phyloP scores from a whole-genome alignment of 768 basidiomycete genomes.

The Mycena alexandri region DNA sequence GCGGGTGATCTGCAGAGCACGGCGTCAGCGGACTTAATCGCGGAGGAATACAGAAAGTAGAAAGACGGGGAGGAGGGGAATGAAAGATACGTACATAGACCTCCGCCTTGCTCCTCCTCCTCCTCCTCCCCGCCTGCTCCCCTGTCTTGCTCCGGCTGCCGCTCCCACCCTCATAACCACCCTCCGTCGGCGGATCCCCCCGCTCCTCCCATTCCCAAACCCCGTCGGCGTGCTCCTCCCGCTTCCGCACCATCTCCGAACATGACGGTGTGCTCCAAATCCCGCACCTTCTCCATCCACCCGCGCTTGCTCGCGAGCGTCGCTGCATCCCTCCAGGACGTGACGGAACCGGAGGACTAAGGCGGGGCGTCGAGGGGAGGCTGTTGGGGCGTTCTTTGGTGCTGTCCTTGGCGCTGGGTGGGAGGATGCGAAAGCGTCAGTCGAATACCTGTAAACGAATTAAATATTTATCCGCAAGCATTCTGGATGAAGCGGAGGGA shows the following conservation, averaged over 20 bases:
- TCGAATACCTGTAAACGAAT: no score
- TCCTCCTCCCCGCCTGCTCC: slow-evolving; percentile 53
- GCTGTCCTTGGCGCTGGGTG: neutral
- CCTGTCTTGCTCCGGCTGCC: slow-evolving; percentile 56
- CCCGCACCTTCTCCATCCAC: slow-evolving; percentile 45
- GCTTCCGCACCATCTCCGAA: no score
- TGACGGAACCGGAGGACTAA: slow-evolving; percentile 8
- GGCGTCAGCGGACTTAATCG: neutral
- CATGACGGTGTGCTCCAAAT: slow-evolving; percentile 50
- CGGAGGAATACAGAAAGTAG: neutral
- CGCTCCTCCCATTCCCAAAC: no score
- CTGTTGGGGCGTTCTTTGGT: slow-evolving; percentile 15
- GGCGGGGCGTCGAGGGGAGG: slow-evolving; percentile 36
- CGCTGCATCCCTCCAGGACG: slow-evolving; percentile 3
- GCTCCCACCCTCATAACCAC: no score
- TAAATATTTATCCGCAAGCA: no score
- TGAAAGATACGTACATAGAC: slow-evolving; percentile 74
- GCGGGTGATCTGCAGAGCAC: slow-evolving; percentile 72
- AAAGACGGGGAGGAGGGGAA: neutral
- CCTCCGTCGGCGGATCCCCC: no score
- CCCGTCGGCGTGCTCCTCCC: no score
- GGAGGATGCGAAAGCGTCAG: slow-evolving; percentile 7
- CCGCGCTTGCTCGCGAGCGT: slow-evolving; percentile 45
- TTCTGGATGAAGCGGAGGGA: no score
- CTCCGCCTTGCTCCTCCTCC: slow-evolving; percentile 73